Percentiles rank a stretch among this genome's conserved stretches.
phyloP scores from a whole-genome alignment of 495 filamentous ascomycete genomes.

The Copromyces sp. region DNA sequence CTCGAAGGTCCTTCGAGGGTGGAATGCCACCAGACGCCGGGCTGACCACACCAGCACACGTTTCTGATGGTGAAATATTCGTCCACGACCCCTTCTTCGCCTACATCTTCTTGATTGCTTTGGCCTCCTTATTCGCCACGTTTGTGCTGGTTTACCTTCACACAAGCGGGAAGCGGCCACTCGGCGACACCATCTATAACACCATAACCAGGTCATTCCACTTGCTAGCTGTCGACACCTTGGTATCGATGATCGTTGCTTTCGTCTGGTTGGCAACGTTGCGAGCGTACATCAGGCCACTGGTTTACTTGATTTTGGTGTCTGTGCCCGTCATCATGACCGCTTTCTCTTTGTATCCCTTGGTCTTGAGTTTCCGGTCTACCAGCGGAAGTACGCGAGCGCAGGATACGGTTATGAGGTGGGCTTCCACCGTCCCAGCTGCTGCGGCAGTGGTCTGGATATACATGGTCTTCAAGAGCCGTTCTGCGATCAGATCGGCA shows the following conservation, averaged over 20 bases:
- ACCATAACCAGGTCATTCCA: slow-evolving; percentile 80
- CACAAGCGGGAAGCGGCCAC: slow-evolving; percentile 50
- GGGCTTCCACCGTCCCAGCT: slow-evolving; percentile 67
- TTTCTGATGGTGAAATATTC: slow-evolving; percentile 37
- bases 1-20: slow-evolving; percentile 14
- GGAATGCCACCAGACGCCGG: neutral
- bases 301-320: slow-evolving; percentile 69
- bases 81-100: slow-evolving; percentile 83
- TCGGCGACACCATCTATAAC: slow-evolving; percentile 85
- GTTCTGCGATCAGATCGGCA: slow-evolving; percentile 67
- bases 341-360: slow-evolving; percentile 82
- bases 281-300: slow-evolving; percentile 68
- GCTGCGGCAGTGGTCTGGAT: slow-evolving; percentile 68
- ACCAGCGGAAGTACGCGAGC: slow-evolving; percentile 54
- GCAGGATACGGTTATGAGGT: slow-evolving; percentile 87
- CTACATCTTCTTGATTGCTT: slow-evolving; percentile 76
- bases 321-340: slow-evolving; percentile 77
- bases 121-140: slow-evolving; percentile 74
- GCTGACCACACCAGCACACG: slow-evolving; percentile 3
- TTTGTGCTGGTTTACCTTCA: slow-evolving; percentile 84
- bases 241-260: slow-evolving; percentile 80
- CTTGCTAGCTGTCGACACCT: slow-evolving; percentile 77
- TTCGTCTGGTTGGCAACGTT: slow-evolving; percentile 84
- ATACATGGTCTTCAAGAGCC: slow-evolving; percentile 67
- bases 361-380: slow-evolving; percentile 81